These are phyloP conservation scores for Naegleria gruberi DNA, from an alignment of 208 protist genomes.

Conservation along the genomic window DNA sequence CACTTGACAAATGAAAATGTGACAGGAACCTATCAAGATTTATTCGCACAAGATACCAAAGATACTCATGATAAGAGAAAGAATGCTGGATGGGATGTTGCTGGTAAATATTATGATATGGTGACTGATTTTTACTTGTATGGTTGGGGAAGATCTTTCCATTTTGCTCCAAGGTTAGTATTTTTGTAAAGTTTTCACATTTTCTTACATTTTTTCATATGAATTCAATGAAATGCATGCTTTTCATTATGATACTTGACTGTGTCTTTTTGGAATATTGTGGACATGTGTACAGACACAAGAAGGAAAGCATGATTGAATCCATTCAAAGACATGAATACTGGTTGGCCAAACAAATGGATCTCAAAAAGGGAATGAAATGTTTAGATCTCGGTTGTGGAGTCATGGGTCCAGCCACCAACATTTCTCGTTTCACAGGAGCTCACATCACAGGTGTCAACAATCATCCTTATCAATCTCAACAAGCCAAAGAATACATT, in stretches of 20 bases:
- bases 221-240: no score
- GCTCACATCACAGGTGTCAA: slow-evolving; percentile 87
- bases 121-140: slow-evolving; percentile 93
- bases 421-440: slow-evolving; percentile 83
- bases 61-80: neutral
- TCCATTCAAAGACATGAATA: slow-evolving; percentile 86
- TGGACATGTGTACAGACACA: no score
- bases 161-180: slow-evolving; percentile 84
- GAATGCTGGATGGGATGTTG: slow-evolving; percentile 27
- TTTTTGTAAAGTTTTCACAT: no score
- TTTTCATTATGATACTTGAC: no score
- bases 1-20: no score
- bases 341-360: slow-evolving; percentile 71
- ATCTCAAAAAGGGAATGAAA: slow-evolving; percentile 66
- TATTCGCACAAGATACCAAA: no score
- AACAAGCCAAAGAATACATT: slow-evolving; percentile 64
- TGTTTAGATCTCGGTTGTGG: slow-evolving; percentile 61
- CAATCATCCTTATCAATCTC: slow-evolving; percentile 93
- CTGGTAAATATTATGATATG: slow-evolving; percentile 91
- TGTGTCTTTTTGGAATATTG: no score
- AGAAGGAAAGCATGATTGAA: slow-evolving; percentile 73
- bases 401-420: slow-evolving; percentile 82
- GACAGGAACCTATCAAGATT: no score
- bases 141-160: slow-evolving; percentile 90
- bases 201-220: no score